Conservation (phyloP, 75 land plant species). For the Cunninghamia lanceolata region DNA sequence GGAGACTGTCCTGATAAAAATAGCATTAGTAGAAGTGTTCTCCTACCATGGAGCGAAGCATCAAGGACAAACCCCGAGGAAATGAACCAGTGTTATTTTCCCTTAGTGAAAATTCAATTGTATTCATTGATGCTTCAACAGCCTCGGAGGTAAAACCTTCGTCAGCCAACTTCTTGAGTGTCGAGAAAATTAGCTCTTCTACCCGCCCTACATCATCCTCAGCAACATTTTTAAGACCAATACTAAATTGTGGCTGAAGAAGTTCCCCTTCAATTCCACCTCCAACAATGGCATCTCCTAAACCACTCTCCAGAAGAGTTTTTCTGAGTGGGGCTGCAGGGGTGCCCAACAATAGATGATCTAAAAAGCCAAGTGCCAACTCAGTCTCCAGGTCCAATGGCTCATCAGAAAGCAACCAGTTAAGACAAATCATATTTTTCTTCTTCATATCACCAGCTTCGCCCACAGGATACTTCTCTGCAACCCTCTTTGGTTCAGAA, state of each 20-base stretch:
- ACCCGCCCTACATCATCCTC: constrained; percentile 72
- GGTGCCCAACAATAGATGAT: constrained; percentile 95
- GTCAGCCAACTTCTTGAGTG: constrained; percentile 73
- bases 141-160: constrained; percentile 92
- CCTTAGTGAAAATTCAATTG: constrained; percentile 97
- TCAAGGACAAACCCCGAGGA: constrained; percentile 94
- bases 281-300: constrained; percentile 93
- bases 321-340: constrained; percentile 96
- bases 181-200: constrained; percentile 76
- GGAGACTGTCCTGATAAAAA: not conserved
- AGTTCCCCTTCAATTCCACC: constrained; percentile 97
- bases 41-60: constrained; percentile 95
- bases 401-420: constrained; percentile 91
- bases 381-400: constrained; percentile 94
- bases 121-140: constrained; percentile 98
- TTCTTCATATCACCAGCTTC: constrained; percentile 79
- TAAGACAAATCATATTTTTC: constrained; percentile 93
- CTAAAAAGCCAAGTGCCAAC: constrained; percentile 87
- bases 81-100: constrained; percentile 99
- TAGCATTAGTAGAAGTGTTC: not conserved
- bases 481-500: constrained; percentile 69
- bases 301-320: constrained; percentile 83
- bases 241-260: constrained; percentile 92
- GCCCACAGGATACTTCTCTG: constrained; percentile 91
- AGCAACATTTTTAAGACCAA: constrained; percentile 90